These are phyloP conservation scores for Termitomyces titanicus DNA, from an alignment of 768 basidiomycete genomes.

Conservation along the genomic window DNA sequence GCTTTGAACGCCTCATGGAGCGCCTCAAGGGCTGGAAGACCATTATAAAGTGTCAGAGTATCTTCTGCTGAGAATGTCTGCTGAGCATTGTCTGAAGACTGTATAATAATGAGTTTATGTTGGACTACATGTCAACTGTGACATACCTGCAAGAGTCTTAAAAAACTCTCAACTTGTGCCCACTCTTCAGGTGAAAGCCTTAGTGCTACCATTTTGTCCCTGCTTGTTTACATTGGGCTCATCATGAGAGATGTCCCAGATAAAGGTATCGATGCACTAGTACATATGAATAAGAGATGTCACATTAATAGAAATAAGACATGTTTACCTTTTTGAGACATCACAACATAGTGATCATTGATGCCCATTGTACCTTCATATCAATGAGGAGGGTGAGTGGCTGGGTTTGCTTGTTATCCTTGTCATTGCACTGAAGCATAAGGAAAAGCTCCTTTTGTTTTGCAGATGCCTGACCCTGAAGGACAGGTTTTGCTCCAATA, in stretches of 20 bases:
- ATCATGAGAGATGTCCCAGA: background rate
- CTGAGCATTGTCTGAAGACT: background rate
- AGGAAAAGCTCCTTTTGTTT: slow-evolving; percentile 24
- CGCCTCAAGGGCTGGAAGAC: background rate
- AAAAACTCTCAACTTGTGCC: background rate
- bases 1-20: background rate
- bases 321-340: too few relatives aligned
- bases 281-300: too few relatives aligned
- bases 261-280: background rate
- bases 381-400: slow-evolving; percentile 20
- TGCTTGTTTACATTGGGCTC: background rate
- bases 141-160: background rate
- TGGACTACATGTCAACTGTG: background rate
- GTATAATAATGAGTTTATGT: background rate
- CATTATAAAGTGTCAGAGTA: background rate
- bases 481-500: slow-evolving; percentile 16
- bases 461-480: slow-evolving; percentile 16
- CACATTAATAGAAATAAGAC: too few relatives aligned
- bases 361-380: slow-evolving; percentile 30
- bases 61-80: background rate
- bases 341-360: slow-evolving; percentile 26
- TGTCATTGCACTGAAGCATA: slow-evolving; percentile 5
- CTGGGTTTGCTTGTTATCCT: background rate
- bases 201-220: background rate
- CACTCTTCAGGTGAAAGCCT: background rate